Conservation (phyloP, 148 eudicot species). For the Dysphania ambrosioides region DNA sequence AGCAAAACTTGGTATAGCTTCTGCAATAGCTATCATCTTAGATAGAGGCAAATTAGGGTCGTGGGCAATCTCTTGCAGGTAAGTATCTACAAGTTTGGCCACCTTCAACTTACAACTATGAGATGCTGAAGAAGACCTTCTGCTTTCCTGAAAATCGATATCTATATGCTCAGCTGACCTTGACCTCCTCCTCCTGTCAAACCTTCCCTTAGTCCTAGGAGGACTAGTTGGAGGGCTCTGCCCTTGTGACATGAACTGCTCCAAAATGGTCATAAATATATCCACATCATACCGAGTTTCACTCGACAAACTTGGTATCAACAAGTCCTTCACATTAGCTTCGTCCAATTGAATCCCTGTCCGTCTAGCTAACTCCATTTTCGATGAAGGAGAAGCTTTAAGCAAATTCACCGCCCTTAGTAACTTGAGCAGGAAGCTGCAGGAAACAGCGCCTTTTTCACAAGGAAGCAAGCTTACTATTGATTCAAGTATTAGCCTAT, state of each 20-base stretch:
- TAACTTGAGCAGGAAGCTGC: conserved; percentile 64
- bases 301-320: conserved; percentile 39
- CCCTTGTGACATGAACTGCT: conserved; percentile 62
- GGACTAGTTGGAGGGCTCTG: conserved; percentile 75
- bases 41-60: conserved; percentile 56
- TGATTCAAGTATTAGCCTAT: conserved; percentile 57
- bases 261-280: conserved; percentile 53
- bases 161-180: conserved; percentile 71
- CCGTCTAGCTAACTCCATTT: conserved; percentile 65
- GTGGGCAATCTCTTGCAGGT: conserved; percentile 61
- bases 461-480: conserved; percentile 69
- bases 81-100: conserved; percentile 69
- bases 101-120: conserved; percentile 69
- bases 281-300: conserved; percentile 63
- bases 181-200: conserved; percentile 58
- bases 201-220: conserved; percentile 42
- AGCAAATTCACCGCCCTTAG: conserved; percentile 58
- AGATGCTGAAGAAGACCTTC: conserved; percentile 79
- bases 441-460: conserved; percentile 60
- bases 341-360: conserved; percentile 69
- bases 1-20: conserved; percentile 60
- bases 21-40: conserved; percentile 63
- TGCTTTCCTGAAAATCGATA: conserved; percentile 59
- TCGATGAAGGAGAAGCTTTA: conserved; percentile 51
- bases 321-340: conserved; percentile 55